Base-by-base conservation (phyloP, 2,329 filamentous ascomycete genomes). In the Aspergillus nomiae region DNA sequence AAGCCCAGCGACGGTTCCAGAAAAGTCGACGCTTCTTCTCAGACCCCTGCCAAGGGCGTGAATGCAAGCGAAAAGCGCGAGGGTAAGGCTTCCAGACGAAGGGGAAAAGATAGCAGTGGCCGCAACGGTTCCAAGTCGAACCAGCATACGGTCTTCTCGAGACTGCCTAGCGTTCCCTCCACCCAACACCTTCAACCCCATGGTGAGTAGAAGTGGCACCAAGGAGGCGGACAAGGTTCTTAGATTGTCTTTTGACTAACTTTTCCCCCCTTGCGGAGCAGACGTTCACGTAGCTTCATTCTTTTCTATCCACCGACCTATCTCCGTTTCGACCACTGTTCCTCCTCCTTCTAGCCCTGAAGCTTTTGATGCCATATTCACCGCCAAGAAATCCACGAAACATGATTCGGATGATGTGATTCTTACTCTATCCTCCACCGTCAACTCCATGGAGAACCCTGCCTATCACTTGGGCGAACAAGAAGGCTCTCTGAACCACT, bases 281-380 rank as follows among this genome's bases (percentile, higher is more conserved):
- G 95, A 96, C 74, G 86, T 98, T 65, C 90, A 91, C 67, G 84
- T 97, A 53, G 95, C 94, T 9, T 90, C 90, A 64, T 98, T 99
- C 85, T 98, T 98, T 83, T 96, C 94, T 66, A 90, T 96, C 69
- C 92, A 99, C 80, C 89, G 95, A 65, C 95, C 95, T 53, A 94
- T 99, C 73, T 96, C 92, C 60, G 88, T 97, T 68, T 93, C 90
- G 56, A 89, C 90, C 71, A 89, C 90, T 69, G 89, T 97, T 74
- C 95, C 91, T 61, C 88, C 87, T 70, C 83, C 85, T 24, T 86
- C 93, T 53, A 88, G 86, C 58, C 84, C 90, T 65, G 90, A 91
- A 74, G 85, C 89, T 56, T 97, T 98, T 78, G 89, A 92, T 65
- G 85, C 90, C 73, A 94, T 99, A 73, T 98, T 98, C 78, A 84